Evolutionary conservation across 257 asterid genomes (phyloP).

Genomic region (Ballota nigra): DNA sequence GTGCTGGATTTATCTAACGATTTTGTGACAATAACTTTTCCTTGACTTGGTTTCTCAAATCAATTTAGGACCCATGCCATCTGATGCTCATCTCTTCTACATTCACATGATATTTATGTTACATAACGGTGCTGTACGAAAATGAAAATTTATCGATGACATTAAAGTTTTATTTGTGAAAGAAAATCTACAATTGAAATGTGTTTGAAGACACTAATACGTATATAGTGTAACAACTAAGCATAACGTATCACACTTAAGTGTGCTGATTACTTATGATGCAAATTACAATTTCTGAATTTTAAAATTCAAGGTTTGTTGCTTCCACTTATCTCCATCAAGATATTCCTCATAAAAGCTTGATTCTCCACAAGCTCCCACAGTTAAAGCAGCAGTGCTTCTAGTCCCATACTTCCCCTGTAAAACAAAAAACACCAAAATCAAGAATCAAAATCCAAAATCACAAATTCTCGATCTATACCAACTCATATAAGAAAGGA

Average conservation of each 20-base stretch:
- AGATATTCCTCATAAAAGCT: slow-evolving; percentile 61
- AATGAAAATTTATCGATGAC: background rate
- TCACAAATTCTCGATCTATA: no score
- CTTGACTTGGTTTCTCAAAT: no score
- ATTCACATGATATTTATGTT: no score
- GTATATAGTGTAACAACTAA: background rate
- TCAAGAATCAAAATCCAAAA: no score
- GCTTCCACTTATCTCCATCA: slow-evolving; percentile 48
- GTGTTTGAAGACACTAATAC: background rate
- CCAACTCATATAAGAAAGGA: no score
- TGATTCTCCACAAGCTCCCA: slow-evolving; percentile 49
- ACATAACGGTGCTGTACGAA: background rate
- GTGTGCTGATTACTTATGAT: background rate
- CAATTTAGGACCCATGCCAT: no score
- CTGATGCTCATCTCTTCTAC: no score
- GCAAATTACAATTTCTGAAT: slow-evolving; percentile 25
- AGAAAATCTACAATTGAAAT: background rate
- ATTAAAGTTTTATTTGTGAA: background rate
- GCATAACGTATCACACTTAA: background rate
- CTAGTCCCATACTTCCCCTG: slow-evolving; percentile 57
- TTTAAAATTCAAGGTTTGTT: slow-evolving; percentile 31
- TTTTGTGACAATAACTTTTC: no score
- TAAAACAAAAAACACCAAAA: background rate
- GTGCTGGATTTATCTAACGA: no score
- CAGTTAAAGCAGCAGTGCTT: slow-evolving; percentile 57